phyloP scores from a whole-genome alignment of 306 rosid species.

The Astragalus membranaceus region DNA sequence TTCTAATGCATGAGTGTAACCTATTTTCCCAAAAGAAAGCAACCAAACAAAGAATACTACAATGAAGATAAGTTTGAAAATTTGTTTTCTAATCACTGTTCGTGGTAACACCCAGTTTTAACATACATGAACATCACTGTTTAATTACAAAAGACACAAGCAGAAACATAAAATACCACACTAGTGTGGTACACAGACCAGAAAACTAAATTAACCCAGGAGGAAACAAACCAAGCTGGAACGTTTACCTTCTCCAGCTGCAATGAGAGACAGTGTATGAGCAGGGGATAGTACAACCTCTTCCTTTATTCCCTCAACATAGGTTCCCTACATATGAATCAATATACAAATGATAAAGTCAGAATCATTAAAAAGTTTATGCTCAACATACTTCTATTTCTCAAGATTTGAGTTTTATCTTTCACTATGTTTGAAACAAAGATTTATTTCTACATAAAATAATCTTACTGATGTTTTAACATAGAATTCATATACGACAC shows the following conservation, averaged over 20 bases:
- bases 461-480: too few species aligned
- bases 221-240: not conserved
- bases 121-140: constrained; percentile 4
- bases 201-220: constrained; percentile 13
- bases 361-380: too few species aligned
- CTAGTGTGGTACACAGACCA: constrained; percentile 5
- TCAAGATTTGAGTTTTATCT: too few species aligned
- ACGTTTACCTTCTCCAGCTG: constrained; percentile 94
- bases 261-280: too few species aligned
- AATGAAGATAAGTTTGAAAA: not conserved
- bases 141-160: constrained; percentile 2
- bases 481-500: too few species aligned
- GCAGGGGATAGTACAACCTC: too few species aligned
- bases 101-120: not conserved
- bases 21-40: constrained; percentile 7
- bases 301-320: too few species aligned
- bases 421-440: too few species aligned
- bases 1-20: constrained; percentile 2
- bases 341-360: too few species aligned
- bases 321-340: too few species aligned
- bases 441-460: too few species aligned
- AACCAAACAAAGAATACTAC: not conserved
- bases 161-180: not conserved
- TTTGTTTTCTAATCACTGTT: not conserved
- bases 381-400: too few species aligned